A percentile compares a stretch with the other conserved stretches of the same genome.
phyloP scores from a whole-genome alignment of 164 flowering plant genomes.

The Piper betle region DNA sequence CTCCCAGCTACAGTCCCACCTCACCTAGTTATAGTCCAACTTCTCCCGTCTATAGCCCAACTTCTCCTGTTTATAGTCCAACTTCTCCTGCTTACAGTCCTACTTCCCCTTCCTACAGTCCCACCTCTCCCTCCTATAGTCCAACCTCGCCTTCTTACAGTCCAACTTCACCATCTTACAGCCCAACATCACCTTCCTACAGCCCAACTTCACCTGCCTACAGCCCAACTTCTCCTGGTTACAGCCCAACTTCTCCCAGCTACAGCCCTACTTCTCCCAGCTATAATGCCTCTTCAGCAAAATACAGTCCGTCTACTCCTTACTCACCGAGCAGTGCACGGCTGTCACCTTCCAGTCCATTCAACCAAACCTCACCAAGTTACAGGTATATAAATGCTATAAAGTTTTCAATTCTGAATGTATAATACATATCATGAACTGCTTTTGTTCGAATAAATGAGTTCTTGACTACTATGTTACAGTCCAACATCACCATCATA shows the following conservation, averaged over 20 bases:
- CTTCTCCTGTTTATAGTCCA: conserved; percentile 83
- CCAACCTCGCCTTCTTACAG: conserved; percentile 93
- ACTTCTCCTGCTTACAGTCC: conserved; percentile 94
- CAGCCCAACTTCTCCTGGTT: conserved; percentile 75
- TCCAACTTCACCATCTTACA: conserved; percentile 85
- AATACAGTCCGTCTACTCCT: conserved; percentile 71
- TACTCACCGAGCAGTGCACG: conserved; percentile 93
- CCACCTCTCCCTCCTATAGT: conserved; percentile 86
- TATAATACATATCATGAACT: no score
- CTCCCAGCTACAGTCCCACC: conserved; percentile 80
- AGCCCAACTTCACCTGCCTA: conserved; percentile 82
- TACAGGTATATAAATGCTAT: conserved; percentile 42
- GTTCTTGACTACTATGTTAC: conserved; percentile 15
- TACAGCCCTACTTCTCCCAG: conserved; percentile 66
- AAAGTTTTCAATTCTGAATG: background rate
- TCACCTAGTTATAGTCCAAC: conserved; percentile 86
- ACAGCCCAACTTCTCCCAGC: conserved; percentile 72
- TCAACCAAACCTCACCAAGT: conserved; percentile 85
- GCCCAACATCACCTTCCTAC: conserved; percentile 81
- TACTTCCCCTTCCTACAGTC: conserved; percentile 84
- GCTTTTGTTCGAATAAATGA: background rate
- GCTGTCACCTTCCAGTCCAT: conserved; percentile 74
- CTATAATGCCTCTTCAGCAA: conserved; percentile 57
- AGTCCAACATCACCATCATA: conserved; percentile 96
- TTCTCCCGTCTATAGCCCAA: conserved; percentile 81